These are phyloP conservation scores for Quercus glauca DNA, from an alignment of 306 rosid species.

Conservation along the genomic window DNA sequence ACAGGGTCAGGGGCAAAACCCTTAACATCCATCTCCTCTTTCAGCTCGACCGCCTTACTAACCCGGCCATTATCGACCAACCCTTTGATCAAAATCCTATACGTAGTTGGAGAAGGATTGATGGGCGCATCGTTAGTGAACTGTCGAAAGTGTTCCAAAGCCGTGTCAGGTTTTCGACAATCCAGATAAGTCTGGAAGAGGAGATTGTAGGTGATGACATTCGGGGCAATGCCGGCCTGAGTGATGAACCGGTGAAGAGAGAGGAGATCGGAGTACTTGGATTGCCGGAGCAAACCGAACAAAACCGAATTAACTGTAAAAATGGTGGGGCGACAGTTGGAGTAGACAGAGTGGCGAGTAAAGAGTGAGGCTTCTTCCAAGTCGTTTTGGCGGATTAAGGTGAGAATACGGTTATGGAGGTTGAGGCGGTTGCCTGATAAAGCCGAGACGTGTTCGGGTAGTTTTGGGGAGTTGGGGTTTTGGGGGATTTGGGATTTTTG, in stretches of 20 bases:
- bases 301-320: conserved; percentile 87
- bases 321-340: conserved; percentile 91
- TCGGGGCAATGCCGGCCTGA: conserved; percentile 90
- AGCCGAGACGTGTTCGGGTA: conserved; percentile 76
- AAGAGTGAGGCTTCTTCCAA: conserved; percentile 91
- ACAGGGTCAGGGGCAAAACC: conserved; percentile 67
- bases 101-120: conserved; percentile 82
- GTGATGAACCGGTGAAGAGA: conserved; percentile 91
- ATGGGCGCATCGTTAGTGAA: conserved; percentile 81
- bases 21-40: conserved; percentile 57
- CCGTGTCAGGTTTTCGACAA: conserved; percentile 85
- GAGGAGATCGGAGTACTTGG: conserved; percentile 78
- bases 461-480: conserved; percentile 81
- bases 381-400: conserved; percentile 73
- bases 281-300: conserved; percentile 74
- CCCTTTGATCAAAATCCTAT: conserved; percentile 65
- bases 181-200: conserved; percentile 88
- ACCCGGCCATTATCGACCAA: conserved; percentile 69
- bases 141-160: conserved; percentile 88
- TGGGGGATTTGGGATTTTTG: conserved; percentile 36
- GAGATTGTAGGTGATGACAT: conserved; percentile 77
- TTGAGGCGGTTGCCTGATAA: conserved; percentile 77
- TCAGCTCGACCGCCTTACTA: conserved; percentile 77
- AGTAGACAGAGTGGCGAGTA: conserved; percentile 91
- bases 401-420: conserved; percentile 75